A percentile compares a stretch with the other conserved stretches of the same genome.
These are phyloP conservation scores for Colletotrichum nymphaeae DNA, from an alignment of 2,329 filamentous ascomycete genomes.

Conservation along the genomic window DNA sequence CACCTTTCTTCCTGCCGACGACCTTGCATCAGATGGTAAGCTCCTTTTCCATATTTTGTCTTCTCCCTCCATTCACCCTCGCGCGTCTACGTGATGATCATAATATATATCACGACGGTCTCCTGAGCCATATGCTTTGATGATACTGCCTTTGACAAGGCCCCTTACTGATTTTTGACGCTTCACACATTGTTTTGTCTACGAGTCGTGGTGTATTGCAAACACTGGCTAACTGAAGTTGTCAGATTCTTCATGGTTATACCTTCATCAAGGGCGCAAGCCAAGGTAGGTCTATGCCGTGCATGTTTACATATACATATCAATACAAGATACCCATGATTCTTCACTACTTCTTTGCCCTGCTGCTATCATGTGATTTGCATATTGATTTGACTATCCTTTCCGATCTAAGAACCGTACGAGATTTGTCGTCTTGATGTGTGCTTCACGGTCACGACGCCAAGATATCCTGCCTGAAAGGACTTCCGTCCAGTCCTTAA, in stretches of 20 bases:
- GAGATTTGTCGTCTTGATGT: no score
- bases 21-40: not conserved
- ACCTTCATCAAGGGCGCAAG: not conserved
- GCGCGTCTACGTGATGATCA: constrained; percentile 36
- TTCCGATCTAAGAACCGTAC: no score
- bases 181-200: constrained; percentile 17
- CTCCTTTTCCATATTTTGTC: not conserved
- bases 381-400: no score
- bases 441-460: no score
- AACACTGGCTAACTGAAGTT: constrained; percentile 28
- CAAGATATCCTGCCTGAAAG: no score
- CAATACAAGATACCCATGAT: not conserved
- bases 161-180: constrained; percentile 36
- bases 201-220: constrained; percentile 10
- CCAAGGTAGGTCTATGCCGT: not conserved
- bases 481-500: no score
- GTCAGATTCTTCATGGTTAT: not conserved
- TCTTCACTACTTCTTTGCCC: fast-evolving
- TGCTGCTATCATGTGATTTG: no score
- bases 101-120: constrained; percentile 39
- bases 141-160: constrained; percentile 39
- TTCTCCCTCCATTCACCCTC: not conserved
- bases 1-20: fast-evolving
- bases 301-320: not conserved
- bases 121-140: constrained; percentile 39